Conservation (phyloP, 2,329 filamentous ascomycete genomes). For the Ceratocystis diversiconidia region DNA sequence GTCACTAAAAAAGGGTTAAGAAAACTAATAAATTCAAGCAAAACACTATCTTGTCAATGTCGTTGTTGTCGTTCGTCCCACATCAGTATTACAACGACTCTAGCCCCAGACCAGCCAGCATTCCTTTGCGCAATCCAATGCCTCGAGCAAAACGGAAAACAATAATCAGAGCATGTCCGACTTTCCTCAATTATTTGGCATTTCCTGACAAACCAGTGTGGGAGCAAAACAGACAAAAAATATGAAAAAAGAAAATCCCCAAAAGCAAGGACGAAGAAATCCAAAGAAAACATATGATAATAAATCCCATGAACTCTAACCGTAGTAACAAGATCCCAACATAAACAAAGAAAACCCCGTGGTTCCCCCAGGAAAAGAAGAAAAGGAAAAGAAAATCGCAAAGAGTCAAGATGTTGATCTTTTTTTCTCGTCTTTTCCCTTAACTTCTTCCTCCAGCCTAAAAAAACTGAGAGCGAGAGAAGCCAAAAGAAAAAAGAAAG, state of each 20-base stretch:
- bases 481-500: neutral
- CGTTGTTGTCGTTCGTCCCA: neutral
- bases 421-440: neutral
- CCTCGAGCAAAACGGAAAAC: neutral
- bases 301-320: constrained; percentile 3
- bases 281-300: constrained; percentile 3
- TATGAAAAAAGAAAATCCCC: neutral
- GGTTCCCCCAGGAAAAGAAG: neutral
- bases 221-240: neutral
- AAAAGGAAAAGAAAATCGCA: neutral
- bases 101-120: neutral
- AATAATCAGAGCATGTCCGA: neutral
- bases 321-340: constrained; percentile 5
- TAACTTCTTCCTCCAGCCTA: neutral
- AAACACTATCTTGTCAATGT: neutral
- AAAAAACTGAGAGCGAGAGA: neutral
- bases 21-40: neutral
- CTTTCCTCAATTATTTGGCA: neutral
- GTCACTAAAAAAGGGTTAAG: neutral
- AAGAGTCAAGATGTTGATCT: neutral
- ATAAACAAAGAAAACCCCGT: neutral
- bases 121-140: neutral
- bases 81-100: neutral
- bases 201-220: neutral
- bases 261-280: neutral